These are phyloP conservation scores for Scenedesmus sp. DNA, from an alignment of 163 green algal species.

Conservation along the genomic window DNA sequence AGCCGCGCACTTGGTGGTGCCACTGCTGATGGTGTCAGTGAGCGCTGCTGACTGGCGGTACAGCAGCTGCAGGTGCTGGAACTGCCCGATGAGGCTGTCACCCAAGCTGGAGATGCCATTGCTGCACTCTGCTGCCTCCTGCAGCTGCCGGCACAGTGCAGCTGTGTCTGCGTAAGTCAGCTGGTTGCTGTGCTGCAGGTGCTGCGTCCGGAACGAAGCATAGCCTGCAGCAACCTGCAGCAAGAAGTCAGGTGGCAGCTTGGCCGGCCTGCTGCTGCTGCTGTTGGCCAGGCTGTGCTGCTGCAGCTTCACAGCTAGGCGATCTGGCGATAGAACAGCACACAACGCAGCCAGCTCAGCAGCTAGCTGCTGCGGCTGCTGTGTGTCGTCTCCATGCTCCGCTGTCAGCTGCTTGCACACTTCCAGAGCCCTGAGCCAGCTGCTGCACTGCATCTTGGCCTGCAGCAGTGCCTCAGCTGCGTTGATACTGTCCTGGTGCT, in stretches of 20 bases:
- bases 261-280: neutral
- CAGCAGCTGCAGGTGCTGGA: slow-evolving; percentile 15
- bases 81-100: slow-evolving; percentile 15
- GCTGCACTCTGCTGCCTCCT: neutral
- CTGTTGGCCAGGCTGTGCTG: neutral
- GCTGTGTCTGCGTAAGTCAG: neutral
- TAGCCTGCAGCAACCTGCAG: slow-evolving; percentile 8
- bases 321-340: neutral
- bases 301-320: slow-evolving; percentile 13
- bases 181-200: neutral
- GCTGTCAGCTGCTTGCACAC: slow-evolving; percentile 20
- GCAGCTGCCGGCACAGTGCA: slow-evolving; percentile 4
- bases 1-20: slow-evolving; percentile 15
- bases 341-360: slow-evolving; percentile 8
- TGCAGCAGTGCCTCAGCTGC: slow-evolving; percentile 27
- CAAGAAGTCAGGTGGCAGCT: neutral
- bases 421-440: neutral
- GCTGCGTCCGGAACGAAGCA: neutral
- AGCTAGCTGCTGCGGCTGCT: neutral
- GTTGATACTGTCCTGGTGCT: neutral
- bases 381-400: neutral
- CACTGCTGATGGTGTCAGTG: neutral
- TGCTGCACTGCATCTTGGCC: slow-evolving; percentile 6
- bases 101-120: neutral
- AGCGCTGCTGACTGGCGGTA: slow-evolving; percentile 10